These are phyloP conservation scores for Phytopythium cucurbitacearum DNA, from an alignment of 352 stramenopile species.

Conservation along the genomic window DNA sequence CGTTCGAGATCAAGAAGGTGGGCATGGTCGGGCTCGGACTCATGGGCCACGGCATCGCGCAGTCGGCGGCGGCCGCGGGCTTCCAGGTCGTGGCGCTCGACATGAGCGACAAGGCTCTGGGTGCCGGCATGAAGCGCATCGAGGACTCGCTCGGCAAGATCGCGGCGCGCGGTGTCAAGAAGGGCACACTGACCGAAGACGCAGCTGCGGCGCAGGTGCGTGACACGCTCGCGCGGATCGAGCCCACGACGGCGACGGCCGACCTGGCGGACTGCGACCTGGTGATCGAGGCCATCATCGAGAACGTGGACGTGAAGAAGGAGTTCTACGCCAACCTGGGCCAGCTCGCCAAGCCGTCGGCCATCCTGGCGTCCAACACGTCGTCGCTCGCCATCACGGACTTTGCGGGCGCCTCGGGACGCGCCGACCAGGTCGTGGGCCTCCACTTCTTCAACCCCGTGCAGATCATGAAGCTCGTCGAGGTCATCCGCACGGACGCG, in stretches of 20 bases:
- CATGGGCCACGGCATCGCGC: slow-evolving; percentile 97
- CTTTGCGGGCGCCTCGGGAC: slow-evolving; percentile 91
- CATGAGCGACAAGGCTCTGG: slow-evolving; percentile 63
- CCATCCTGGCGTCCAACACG: slow-evolving; percentile 97
- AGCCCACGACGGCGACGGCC: slow-evolving; percentile 85
- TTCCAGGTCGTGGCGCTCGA: slow-evolving; percentile 86
- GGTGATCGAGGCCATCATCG: slow-evolving; percentile 97
- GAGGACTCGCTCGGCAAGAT: slow-evolving; percentile 90
- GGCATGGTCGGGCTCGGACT: slow-evolving; percentile 95
- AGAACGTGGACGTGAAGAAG: slow-evolving; percentile 94
- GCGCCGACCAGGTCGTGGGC: slow-evolving; percentile 91
- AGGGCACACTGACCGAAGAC: slow-evolving; percentile 79
- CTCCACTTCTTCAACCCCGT: slow-evolving; percentile 99
- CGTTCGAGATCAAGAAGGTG: slow-evolving; percentile 76
- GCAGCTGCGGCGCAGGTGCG: slow-evolving; percentile 64
- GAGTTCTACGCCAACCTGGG: slow-evolving; percentile 93
- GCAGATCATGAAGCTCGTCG: slow-evolving; percentile 94
- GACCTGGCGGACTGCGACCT: slow-evolving; percentile 91
- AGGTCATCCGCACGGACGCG: slow-evolving; percentile 94
- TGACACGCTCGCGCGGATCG: slow-evolving; percentile 77
- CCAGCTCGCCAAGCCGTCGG: slow-evolving; percentile 84
- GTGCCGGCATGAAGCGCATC: slow-evolving; percentile 91
- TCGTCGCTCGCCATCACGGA: slow-evolving; percentile 92
- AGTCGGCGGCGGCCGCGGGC: slow-evolving; percentile 85
- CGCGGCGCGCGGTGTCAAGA: slow-evolving; percentile 77